Base-by-base conservation (phyloP, 108 stramenopile genomes). In the Conticribra guillardii region DNA sequence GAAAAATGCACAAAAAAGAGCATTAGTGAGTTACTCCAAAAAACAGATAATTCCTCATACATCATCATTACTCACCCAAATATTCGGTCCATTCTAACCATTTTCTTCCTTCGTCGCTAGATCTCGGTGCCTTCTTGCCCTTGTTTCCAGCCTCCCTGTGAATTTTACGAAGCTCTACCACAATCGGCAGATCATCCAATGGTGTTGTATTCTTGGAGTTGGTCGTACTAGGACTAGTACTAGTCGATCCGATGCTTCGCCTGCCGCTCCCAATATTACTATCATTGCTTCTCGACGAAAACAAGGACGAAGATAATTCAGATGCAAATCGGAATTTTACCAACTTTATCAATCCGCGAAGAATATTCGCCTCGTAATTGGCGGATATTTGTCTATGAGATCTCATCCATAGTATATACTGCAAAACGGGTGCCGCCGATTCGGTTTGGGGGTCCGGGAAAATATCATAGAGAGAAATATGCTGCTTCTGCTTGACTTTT, bases 41-140 rank as follows among this genome's bases (percentile, higher is more conserved):
- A n/a, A n/a, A n/a, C n/a, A n/a, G n/a, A n/a, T n/a, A n/a, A n/a
- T n/a, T n/a, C n/a, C n/a, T n/a, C n/a, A n/a, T n/a, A n/a, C n/a
- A n/a, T n/a, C n/a, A n/a, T n/a, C n/a, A n/a, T n/a, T n/a, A n/a
- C n/a, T n/a, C n/a, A n/a, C n/a, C 29, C 26, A 91, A 60, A 67
- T 89, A 93, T 28, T 93, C 89, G 14, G 66, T 59, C 92, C 92
- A 93, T 31, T 88, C 79, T 0, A 93, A 58, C 92, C 92, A 93
- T 56, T 93, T 93, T 53, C 73, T 66, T 17, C 74, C 67, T 80
- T 93, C 92, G 24, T 93, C 87, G 63, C 86, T 87, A 11, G 87
- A 88, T 49, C 88, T 69, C 24, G 86, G 86, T 0, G 86, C 82
- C 28, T 89, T 68, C 18, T 67, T 67, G 31, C 86, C 86, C 51